These are phyloP conservation scores for Arabidopsis hybrid DNA, from an alignment of 441 rosid genomes.

Conservation along the genomic window DNA sequence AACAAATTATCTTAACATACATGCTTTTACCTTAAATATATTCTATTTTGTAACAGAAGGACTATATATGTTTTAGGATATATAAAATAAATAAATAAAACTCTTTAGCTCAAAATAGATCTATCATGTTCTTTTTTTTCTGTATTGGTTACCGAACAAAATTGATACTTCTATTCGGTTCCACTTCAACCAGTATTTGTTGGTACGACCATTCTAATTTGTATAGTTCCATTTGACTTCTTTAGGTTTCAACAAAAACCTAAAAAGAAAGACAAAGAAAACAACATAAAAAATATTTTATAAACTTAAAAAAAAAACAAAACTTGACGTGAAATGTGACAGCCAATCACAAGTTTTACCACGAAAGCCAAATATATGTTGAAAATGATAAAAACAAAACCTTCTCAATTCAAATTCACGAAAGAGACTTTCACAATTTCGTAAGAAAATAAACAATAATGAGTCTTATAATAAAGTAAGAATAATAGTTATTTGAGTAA, in stretches of 20 bases:
- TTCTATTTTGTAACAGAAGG: too few species aligned
- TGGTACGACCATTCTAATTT: constrained; percentile 15
- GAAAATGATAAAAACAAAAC: constrained; percentile 1
- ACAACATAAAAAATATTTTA: background rate
- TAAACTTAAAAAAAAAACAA: background rate
- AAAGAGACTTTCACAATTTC: constrained; percentile 18
- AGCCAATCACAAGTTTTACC: constrained; percentile 27
- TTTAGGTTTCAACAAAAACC: constrained; percentile 34
- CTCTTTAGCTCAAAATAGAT: background rate
- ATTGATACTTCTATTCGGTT: constrained; percentile 23
- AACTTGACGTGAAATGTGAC: constrained; percentile 33
- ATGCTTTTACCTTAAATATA: too few species aligned
- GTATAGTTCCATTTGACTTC: constrained; percentile 28
- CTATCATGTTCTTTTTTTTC: background rate
- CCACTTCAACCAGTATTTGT: constrained; percentile 18
- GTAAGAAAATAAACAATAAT: constrained; percentile 28
- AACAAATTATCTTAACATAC: too few species aligned
- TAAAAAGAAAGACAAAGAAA: constrained; percentile 17
- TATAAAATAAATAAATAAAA: background rate
- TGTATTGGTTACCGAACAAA: constrained; percentile 21
- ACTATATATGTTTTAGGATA: background rate
- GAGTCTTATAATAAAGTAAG: background rate
- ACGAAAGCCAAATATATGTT: constrained; percentile 15
- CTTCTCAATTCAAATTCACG: constrained; percentile 2
- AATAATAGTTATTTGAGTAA: background rate